Base-by-base conservation (phyloP, 345 rosid species). In the Xanthoceras sorbifolium region DNA sequence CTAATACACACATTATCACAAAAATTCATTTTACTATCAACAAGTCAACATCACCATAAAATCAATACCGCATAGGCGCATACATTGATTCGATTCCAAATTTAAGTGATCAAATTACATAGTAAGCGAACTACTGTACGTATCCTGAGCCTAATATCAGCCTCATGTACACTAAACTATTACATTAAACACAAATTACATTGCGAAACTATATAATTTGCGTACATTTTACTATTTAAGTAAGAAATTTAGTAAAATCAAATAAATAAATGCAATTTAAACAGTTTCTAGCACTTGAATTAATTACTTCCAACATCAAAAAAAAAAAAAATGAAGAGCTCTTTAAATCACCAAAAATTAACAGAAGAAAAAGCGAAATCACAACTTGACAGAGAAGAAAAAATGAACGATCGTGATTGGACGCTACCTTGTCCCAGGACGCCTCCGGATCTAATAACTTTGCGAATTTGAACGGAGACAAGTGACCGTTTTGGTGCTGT, bases 361-460 rank as follows among this genome's bases (percentile, higher is more conserved):
- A 36, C 32, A 69, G 46, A 17, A 52, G 0, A 73, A 75, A 60
- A 38, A 8, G 42, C 11, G 11, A 38, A 38, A 38, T 38, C 42
- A 4, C 52, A 38, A 46, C 42, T 28, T 22, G 65, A 22, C 31
- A 63, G n/a, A 26, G 3, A 29, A 40, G 4, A 50, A 26, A 48
- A 3, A 18, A 32, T n/a, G 31, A 23, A 38, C 15, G 31, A n/a
- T 29, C 23, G 14, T 22, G 20, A 52, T n/a, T 62, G 9, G 23
- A 42, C 23, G 25, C 20, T 3, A 90, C 97, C 88, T 94, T 94
- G 61, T 94, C 97, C 98, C 98, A 93, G 4, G 97, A 86, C 54
- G 95, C 94, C 38, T 92, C 95, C 3, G 97, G 94, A 90, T 93
- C 97, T 62, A 94, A 87, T 84, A 90, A 84, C 68, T 90, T 93